A percentile compares a stretch with the other conserved stretches of the same genome.
Conservation (phyloP, 345 rosid species). For the Linum usitatissimum region DNA sequence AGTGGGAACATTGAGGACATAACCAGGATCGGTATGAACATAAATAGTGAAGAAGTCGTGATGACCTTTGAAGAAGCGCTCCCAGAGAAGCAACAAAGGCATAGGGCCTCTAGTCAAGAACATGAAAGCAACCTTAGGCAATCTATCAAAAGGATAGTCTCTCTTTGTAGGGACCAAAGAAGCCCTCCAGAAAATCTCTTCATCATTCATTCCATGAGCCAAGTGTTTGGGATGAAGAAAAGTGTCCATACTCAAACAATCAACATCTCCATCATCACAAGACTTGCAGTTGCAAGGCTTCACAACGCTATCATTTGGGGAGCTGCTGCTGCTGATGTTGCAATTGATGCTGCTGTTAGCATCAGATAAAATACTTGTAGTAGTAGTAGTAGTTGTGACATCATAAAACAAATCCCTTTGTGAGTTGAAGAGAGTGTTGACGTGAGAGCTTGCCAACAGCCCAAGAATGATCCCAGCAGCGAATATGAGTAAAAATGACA, state of each 20-base stretch:
- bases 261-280: conserved; percentile 22
- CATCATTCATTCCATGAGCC: conserved; percentile 52
- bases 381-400: conserved; percentile 12
- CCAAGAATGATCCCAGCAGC: conserved; percentile 77
- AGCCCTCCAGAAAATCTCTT: conserved; percentile 73
- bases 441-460: conserved; percentile 51
- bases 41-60: conserved; percentile 46
- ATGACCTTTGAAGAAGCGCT: conserved; percentile 68
- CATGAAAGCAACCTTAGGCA: conserved; percentile 80
- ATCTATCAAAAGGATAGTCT: conserved; percentile 50
- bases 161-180: conserved; percentile 61
- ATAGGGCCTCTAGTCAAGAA: conserved; percentile 83
- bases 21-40: conserved; percentile 50
- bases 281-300: conserved; percentile 7
- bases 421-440: conserved; percentile 47
- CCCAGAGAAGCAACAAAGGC: conserved; percentile 86
- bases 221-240: conserved; percentile 40
- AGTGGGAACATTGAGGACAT: conserved; percentile 38
- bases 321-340: not conserved
- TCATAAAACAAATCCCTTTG: conserved; percentile 33
- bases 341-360: not conserved
- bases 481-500: conserved; percentile 65
- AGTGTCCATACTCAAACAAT: conserved; percentile 40
- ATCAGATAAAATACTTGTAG: conserved; percentile 9
- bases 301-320: not conserved